These are phyloP conservation scores for Fraxinus pennsylvanica DNA, from an alignment of 257 asterid genomes.

Conservation along the genomic window DNA sequence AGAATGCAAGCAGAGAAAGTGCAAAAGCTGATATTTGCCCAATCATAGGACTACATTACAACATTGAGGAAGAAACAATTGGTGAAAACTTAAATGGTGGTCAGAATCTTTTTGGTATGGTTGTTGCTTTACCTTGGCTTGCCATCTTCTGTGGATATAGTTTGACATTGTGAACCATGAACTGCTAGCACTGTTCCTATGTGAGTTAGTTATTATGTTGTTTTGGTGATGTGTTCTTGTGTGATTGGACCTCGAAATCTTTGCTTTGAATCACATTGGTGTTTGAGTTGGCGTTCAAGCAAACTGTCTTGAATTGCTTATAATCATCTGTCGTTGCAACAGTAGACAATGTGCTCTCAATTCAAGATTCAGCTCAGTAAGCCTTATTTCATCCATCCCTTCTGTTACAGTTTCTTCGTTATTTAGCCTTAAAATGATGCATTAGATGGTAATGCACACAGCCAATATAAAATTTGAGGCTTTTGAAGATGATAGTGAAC, in stretches of 20 bases:
- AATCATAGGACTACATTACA: constrained; percentile 32
- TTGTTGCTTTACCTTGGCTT: constrained; percentile 5
- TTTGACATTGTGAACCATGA: constrained; percentile 1
- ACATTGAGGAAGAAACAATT: constrained; percentile 33
- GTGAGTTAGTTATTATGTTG: not conserved
- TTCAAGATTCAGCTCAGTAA: not conserved
- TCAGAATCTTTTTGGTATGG: constrained; percentile 33
- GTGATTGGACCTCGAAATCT: not conserved
- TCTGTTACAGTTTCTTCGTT: not conserved
- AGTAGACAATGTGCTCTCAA: not conserved
- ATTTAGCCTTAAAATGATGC: not conserved
- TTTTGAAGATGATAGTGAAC: not conserved
- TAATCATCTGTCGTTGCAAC: not conserved
- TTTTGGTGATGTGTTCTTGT: not conserved
- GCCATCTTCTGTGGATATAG: constrained; percentile 18
- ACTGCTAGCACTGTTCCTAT: not conserved
- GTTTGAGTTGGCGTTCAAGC: not conserved
- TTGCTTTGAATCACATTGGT: not conserved
- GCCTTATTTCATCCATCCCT: not conserved
- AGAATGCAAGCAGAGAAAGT: constrained; percentile 33
- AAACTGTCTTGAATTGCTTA: not conserved
- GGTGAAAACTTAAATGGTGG: constrained; percentile 26
- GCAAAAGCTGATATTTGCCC: constrained; percentile 29
- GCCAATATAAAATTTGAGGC: not conserved
- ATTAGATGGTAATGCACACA: not conserved